Evolutionary conservation across 306 rosid genomes (phyloP).

Genomic region (Erythrophleum fordii): DNA sequence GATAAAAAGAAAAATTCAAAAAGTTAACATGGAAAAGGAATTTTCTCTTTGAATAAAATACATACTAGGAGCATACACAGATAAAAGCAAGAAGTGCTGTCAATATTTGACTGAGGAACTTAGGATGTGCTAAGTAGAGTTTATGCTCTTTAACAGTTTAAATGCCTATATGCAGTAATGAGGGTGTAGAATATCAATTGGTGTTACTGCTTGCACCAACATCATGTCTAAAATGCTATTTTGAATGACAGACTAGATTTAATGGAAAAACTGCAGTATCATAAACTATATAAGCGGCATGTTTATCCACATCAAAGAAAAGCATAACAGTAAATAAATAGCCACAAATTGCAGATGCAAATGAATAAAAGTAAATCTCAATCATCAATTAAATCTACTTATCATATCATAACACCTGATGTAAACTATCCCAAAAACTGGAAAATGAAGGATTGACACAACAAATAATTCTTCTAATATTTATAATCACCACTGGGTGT

Average conservation of each 20-base stretch:
- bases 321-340: background rate
- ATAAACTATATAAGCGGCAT: background rate
- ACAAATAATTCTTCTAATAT: background rate
- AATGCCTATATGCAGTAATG: background rate
- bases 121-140: background rate
- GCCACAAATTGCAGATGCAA: background rate
- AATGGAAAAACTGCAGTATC: background rate
- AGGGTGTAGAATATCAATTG: background rate
- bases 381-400: background rate
- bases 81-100: background rate
- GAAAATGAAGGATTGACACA: background rate
- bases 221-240: background rate
- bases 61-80: background rate
- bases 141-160: background rate
- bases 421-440: background rate
- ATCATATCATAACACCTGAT: background rate
- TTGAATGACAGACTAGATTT: background rate
- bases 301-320: background rate
- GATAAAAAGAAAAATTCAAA: constrained; percentile 48
- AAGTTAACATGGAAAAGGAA: constrained; percentile 9
- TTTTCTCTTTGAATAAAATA: background rate
- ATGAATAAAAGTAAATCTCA: background rate
- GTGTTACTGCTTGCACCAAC: constrained; percentile 13
- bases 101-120: background rate
- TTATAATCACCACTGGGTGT: background rate